Base-by-base conservation (phyloP, 2,329 filamentous ascomycete genomes). In the Ascochyta pisi region DNA sequence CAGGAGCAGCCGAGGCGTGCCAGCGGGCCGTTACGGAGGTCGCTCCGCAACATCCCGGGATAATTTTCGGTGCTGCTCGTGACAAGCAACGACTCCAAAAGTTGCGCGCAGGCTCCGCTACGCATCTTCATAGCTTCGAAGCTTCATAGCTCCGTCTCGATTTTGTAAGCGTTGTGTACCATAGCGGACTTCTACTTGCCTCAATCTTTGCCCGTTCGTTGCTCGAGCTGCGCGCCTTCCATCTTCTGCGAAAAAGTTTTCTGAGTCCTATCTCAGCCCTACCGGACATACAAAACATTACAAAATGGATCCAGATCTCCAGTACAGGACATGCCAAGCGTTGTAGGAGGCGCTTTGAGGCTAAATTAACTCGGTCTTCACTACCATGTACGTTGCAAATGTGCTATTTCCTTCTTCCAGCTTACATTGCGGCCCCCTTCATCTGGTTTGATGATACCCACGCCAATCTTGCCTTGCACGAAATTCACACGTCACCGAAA, bases 241-340 rank as follows among this genome's bases (percentile, higher is more conserved):
- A 48, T 47, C 42, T 34, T 22, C 38, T 22, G 5, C 33, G 19
- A 37, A 56, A 41, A 50, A 24, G 9, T 51, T 56, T 56, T 41
- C 41, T 42, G 47, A 51, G 46, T 35, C 42, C 31, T 51, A 47
- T 37, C 26, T 39, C 53, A 51, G 37, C 47, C 37, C 40, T 46
- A 16, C 35, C 15, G 29, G 23, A n/a, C 15, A 24, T 33, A 38
- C 12, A 42, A 8, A 45, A 41, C 6, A 51, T 39, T 39, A 38
- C 44, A 60, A 48, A 38, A 67, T 67, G 63, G 65, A 66, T 58
- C 62, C 58, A 53, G 60, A 62, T 52, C 50, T 58, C 35, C 54
- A 55, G 43, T 44, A 48, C 37, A 48, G 40, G 35, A 47, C 42
- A 43, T 61, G 56, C 44, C 60, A 61, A 51, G 62, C 63, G 58